phyloP scores from a whole-genome alignment of 257 asterid genomes.

The Solanum pimpinellifolium region DNA sequence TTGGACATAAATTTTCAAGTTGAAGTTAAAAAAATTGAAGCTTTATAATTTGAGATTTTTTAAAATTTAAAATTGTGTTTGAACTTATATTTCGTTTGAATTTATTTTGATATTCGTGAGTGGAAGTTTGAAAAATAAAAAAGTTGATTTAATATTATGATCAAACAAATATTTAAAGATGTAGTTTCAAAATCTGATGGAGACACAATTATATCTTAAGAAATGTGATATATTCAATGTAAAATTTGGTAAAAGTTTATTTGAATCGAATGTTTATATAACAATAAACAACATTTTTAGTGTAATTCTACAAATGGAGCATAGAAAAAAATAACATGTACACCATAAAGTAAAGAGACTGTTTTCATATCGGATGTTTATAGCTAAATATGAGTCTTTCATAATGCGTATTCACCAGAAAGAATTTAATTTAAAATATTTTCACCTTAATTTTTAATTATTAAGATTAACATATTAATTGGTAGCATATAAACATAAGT shows the following conservation, averaged over 20 bases:
- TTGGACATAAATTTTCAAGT: no score
- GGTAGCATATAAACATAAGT: not conserved
- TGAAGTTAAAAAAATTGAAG: no score
- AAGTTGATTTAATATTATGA: not conserved
- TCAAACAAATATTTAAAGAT: not conserved
- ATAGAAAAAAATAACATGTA: not conserved
- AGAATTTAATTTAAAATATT: no score
- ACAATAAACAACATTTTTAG: no score
- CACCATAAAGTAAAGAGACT: not conserved
- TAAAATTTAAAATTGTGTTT: no score
- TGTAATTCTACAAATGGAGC: not conserved
- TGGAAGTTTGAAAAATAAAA: not conserved
- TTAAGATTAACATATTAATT: no score
- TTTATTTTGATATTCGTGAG: not conserved
- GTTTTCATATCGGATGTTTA: not conserved
- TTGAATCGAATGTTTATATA: not conserved
- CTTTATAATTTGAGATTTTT: no score
- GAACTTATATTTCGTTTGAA: not conserved
- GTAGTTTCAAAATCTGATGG: not conserved
- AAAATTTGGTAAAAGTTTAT: not conserved
- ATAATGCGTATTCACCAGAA: not conserved
- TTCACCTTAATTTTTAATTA: not conserved
- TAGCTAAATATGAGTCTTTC: not conserved
- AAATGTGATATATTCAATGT: not conserved
- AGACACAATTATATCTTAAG: not conserved